A percentile compares a stretch with the other conserved stretches of the same genome.
These are phyloP conservation scores for Phytophthora macrochlamydospora DNA, from an alignment of 352 stramenopile genomes.

Conservation along the genomic window DNA sequence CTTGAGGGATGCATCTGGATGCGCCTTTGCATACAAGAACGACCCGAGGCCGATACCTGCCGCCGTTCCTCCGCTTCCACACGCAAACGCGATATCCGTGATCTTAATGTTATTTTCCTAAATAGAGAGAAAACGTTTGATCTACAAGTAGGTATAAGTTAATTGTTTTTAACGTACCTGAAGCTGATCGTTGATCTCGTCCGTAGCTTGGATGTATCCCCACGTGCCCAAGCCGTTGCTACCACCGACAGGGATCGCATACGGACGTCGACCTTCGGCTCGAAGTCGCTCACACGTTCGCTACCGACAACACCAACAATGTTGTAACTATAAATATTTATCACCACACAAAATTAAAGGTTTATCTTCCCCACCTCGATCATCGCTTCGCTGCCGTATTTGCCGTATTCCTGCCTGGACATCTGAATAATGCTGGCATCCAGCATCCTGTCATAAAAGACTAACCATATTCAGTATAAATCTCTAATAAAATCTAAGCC, in stretches of 20 bases:
- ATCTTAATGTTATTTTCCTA: conserved; percentile 59
- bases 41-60: conserved; percentile 77
- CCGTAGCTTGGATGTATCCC: conserved; percentile 93
- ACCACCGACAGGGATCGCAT: conserved; percentile 86
- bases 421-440: conserved; percentile 79
- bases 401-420: conserved; percentile 81
- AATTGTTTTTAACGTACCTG: conserved; percentile 32
- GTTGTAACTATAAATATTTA: not conserved
- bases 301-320: conserved; percentile 10
- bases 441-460: conserved; percentile 51
- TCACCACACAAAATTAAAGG: not conserved
- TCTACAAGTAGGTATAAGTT: too few species aligned
- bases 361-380: conserved; percentile 53
- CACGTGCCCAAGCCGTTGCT: conserved; percentile 94
- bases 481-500: not conserved
- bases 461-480: conserved; percentile 6
- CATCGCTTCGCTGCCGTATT: conserved; percentile 80
- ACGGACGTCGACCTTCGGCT: conserved; percentile 63
- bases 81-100: conserved; percentile 87
- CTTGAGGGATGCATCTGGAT: conserved; percentile 35
- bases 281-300: conserved; percentile 70
- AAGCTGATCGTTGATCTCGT: conserved; percentile 88
- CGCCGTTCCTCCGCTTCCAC: conserved; percentile 79
- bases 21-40: conserved; percentile 61
- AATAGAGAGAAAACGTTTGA: not conserved